phyloP scores from a whole-genome alignment of 208 protist species.

The Wallacemonas sp. region DNA sequence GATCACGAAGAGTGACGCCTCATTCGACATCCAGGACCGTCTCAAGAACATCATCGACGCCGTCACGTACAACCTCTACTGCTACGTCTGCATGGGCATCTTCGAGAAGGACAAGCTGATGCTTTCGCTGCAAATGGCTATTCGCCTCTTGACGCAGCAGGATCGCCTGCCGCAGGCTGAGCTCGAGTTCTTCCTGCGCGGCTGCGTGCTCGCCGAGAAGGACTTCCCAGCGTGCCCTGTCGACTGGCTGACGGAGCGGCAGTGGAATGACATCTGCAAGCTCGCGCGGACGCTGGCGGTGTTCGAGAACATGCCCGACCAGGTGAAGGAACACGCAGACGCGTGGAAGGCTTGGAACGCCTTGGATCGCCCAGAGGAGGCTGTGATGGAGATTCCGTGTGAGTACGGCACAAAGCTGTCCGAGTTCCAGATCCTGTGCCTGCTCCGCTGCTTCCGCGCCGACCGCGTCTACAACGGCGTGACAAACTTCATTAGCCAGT shows the following conservation, averaged over 20 bases:
- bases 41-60: conserved; percentile 97
- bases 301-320: conserved; percentile 80
- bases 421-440: conserved; percentile 93
- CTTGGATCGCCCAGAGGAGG: conserved; percentile 93
- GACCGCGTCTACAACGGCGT: conserved; percentile 96
- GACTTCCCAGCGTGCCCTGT: conserved; percentile 81
- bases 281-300: conserved; percentile 64
- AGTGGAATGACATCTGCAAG: conserved; percentile 96
- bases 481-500: conserved; percentile 93
- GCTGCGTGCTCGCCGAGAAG: conserved; percentile 95
- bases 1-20: conserved; percentile 92
- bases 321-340: conserved; percentile 74
- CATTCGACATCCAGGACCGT: conserved; percentile 92
- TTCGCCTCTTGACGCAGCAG: conserved; percentile 94
- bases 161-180: conserved; percentile 76
- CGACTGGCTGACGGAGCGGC: conserved; percentile 94
- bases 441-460: conserved; percentile 97
- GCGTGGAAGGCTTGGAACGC: conserved; percentile 94
- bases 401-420: conserved; percentile 75
- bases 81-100: conserved; percentile 98
- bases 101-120: conserved; percentile 99
- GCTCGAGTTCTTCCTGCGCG: conserved; percentile 99
- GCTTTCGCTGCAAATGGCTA: conserved; percentile 98
- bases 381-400: conserved; percentile 64
- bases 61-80: conserved; percentile 97